These are phyloP conservation scores for Beta macrorhiza DNA, from an alignment of 179 eudicot species.

Conservation along the genomic window DNA sequence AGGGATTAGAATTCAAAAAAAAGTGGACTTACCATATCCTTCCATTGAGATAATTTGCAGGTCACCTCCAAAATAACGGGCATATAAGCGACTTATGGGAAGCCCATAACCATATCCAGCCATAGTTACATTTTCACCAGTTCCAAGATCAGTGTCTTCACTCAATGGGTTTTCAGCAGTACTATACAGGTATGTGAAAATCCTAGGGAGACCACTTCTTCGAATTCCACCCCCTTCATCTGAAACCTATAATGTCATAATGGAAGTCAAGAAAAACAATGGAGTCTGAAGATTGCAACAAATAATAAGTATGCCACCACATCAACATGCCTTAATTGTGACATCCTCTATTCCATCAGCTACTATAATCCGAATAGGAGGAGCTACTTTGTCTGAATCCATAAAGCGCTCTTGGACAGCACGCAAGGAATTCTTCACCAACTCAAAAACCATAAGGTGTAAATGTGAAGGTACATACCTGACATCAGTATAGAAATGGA, in stretches of 20 bases:
- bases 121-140: constrained; percentile 64
- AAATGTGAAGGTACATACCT: constrained; percentile 94
- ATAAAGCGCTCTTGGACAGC: constrained; percentile 91
- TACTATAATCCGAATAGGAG: constrained; percentile 81
- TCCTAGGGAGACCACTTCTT: constrained; percentile 85
- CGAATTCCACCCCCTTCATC: constrained; percentile 98
- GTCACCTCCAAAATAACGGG: constrained; percentile 95
- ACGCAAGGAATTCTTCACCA: constrained; percentile 93
- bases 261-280: constrained; percentile 15
- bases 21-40: constrained; percentile 71
- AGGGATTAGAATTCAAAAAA: neutral
- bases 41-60: constrained; percentile 95
- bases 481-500: constrained; percentile 14
- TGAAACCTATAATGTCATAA: constrained; percentile 56
- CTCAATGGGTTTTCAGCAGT: constrained; percentile 77
- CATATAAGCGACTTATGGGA: constrained; percentile 95
- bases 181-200: constrained; percentile 93
- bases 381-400: constrained; percentile 80
- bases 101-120: constrained; percentile 97
- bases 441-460: constrained; percentile 94
- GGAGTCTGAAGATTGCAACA: constrained; percentile 1
- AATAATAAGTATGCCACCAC: neutral
- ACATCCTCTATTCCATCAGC: constrained; percentile 97
- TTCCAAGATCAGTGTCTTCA: constrained; percentile 53
- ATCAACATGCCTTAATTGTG: constrained; percentile 69